Conservation (phyloP, 2,329 filamentous ascomycete genomes). For the Penicillium sp. region DNA sequence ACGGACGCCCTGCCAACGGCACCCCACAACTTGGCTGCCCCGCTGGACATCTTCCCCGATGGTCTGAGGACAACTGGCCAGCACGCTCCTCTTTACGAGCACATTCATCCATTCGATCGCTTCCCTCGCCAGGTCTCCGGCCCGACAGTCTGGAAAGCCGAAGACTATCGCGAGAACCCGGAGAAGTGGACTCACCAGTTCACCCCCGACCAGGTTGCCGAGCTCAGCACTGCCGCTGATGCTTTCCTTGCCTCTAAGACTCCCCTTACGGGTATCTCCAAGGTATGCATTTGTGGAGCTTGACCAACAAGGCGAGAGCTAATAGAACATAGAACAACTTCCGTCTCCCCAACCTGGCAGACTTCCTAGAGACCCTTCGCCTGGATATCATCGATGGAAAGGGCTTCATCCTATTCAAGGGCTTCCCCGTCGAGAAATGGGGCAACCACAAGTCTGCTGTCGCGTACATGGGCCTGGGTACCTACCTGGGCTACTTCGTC, state of each 20-base stretch:
- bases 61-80: conserved; percentile 73
- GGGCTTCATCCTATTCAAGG: conserved; percentile 88
- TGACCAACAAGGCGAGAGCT: not conserved
- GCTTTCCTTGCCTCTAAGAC: conserved; percentile 67
- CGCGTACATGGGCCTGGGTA: conserved; percentile 88
- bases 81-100: conserved; percentile 68
- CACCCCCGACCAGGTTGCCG: conserved; percentile 66
- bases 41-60: conserved; percentile 62
- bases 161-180: conserved; percentile 65
- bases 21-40: conserved; percentile 46
- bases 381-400: conserved; percentile 78
- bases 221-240: conserved; percentile 70
- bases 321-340: conserved; percentile 57
- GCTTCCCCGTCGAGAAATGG: conserved; percentile 78
- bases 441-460: conserved; percentile 77
- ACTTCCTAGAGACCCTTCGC: conserved; percentile 60
- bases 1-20: conserved; percentile 41
- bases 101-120: conserved; percentile 67
- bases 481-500: conserved; percentile 85
- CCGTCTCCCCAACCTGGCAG: conserved; percentile 60
- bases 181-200: conserved; percentile 76
- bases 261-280: conserved; percentile 72
- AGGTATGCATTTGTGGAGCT: conserved; percentile 41
- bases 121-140: conserved; percentile 75
- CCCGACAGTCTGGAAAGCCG: conserved; percentile 71